Evolutionary conservation across 768 basidiomycete species (phyloP).

Genomic region (Lentinus brumalis): DNA sequence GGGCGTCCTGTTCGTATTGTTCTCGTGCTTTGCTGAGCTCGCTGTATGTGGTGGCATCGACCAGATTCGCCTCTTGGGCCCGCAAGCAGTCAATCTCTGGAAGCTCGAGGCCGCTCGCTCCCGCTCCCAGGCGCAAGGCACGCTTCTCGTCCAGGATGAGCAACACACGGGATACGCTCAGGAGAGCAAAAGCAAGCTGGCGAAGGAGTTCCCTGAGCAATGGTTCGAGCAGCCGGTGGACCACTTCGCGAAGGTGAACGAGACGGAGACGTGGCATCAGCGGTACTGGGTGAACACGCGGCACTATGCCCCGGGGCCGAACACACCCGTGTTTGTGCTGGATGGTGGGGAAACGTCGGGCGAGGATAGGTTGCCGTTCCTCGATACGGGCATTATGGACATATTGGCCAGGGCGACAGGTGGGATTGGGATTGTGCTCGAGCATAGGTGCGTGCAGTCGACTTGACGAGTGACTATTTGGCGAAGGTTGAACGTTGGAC

Average conservation of each 20-base stretch:
- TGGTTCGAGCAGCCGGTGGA: conserved; percentile 88
- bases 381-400: conserved; percentile 69
- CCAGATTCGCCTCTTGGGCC: conserved; percentile 36
- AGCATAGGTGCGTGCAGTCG: conserved; percentile 72
- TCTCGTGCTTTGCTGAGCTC: conserved; percentile 1
- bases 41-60: conserved; percentile 13
- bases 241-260: conserved; percentile 59
- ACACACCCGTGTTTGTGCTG: conserved; percentile 85
- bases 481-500: background rate
- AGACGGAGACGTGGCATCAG: conserved; percentile 72
- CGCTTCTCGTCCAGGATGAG: conserved; percentile 5
- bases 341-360: conserved; percentile 95
- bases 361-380: conserved; percentile 53
- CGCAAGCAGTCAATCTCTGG: conserved; percentile 71
- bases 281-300: conserved; percentile 91
- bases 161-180: background rate
- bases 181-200: background rate
- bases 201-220: conserved; percentile 51
- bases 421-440: conserved; percentile 89
- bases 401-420: conserved; percentile 82
- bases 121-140: background rate
- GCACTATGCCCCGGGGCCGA: conserved; percentile 69
- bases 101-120: conserved; percentile 36
- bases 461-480: background rate
- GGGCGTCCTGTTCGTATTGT: conserved; percentile 1